Conservation (phyloP, 352 stramenopile genomes). For the Pythium grandisporangium region DNA sequence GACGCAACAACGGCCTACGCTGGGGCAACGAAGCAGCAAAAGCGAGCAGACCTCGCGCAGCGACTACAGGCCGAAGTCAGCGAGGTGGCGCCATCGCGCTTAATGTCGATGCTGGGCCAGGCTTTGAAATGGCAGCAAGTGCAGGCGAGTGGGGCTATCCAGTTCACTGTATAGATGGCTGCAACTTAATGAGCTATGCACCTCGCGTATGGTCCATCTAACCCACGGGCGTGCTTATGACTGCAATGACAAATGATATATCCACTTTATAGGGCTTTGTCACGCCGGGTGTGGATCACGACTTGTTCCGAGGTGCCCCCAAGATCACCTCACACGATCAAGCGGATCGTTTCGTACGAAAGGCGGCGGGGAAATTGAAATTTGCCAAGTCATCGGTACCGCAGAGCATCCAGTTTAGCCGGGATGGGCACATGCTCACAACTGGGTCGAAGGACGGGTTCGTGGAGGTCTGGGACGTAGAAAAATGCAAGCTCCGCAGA, state of each 20-base stretch:
- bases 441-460: constrained; percentile 93
- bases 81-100: constrained; percentile 75
- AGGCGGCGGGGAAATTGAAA: constrained; percentile 80
- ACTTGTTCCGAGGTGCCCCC: constrained; percentile 66
- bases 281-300: constrained; percentile 49
- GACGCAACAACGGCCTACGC: constrained; percentile 63
- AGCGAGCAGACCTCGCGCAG: constrained; percentile 68
- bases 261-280: constrained; percentile 47
- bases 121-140: constrained; percentile 88
- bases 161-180: background rate
- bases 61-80: constrained; percentile 62
- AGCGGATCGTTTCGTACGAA: constrained; percentile 51
- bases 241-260: too few relatives aligned
- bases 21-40: constrained; percentile 65
- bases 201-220: background rate
- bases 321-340: constrained; percentile 52
- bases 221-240: too few relatives aligned
- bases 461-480: constrained; percentile 91
- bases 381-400: constrained; percentile 80
- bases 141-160: constrained; percentile 19
- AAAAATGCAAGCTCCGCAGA: constrained; percentile 85
- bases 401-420: constrained; percentile 83
- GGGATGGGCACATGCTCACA: constrained; percentile 83
- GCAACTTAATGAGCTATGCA: too few relatives aligned
- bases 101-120: constrained; percentile 84